Percentiles rank a stretch among this genome's conserved stretches.
phyloP scores from a whole-genome alignment of 306 rosid species.

The Rubus parviflorus region DNA sequence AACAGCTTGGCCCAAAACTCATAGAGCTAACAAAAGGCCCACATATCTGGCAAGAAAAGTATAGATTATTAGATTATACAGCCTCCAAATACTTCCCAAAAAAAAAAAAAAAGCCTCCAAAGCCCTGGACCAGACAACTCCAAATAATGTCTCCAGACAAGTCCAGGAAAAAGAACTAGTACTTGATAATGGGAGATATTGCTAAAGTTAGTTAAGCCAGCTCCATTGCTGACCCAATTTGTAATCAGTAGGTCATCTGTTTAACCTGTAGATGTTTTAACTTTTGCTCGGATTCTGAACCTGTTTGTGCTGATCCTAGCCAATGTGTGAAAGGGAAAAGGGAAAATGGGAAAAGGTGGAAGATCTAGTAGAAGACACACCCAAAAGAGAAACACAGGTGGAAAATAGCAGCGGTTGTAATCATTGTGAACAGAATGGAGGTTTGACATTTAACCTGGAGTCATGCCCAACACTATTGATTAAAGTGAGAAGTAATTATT shows the following conservation, averaged over 20 bases:
- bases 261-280: not conserved
- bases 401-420: constrained; percentile 16
- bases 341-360: not conserved
- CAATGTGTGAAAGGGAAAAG: constrained; percentile 8
- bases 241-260: not conserved
- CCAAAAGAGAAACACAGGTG: not conserved
- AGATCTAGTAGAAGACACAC: not conserved
- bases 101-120: not conserved
- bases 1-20: not conserved
- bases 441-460: constrained; percentile 28
- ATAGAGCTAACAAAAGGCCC: not conserved
- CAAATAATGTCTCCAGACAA: not conserved
- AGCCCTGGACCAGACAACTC: not conserved
- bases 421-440: constrained; percentile 18
- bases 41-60: not conserved
- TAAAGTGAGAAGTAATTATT: constrained; percentile 20
- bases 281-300: not conserved
- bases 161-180: not conserved
- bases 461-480: constrained; percentile 7
- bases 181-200: not conserved
- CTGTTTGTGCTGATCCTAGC: not conserved
- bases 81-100: not conserved
- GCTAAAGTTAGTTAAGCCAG: not conserved
- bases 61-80: not conserved
- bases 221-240: not conserved